Evolutionary conservation across 352 stramenopile species (phyloP).

Genomic region (Phytophthora gonapodyides): DNA sequence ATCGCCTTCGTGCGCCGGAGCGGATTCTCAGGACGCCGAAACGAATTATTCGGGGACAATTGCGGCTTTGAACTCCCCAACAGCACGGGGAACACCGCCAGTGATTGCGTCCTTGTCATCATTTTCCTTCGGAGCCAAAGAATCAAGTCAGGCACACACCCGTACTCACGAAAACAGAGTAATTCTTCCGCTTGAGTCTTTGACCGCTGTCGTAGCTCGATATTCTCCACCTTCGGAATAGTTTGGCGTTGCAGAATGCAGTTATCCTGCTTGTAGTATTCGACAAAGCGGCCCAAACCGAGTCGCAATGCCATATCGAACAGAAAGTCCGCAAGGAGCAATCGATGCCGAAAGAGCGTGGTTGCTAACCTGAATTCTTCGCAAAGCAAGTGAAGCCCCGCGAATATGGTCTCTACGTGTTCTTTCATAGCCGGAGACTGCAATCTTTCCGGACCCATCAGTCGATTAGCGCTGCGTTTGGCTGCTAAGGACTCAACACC

Average conservation of each 20-base stretch:
- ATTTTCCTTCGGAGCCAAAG: conserved; percentile 54
- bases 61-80: conserved; percentile 7
- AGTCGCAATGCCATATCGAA: conserved; percentile 40
- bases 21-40: conserved; percentile 12
- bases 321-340: conserved; percentile 47
- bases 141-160: conserved; percentile 52
- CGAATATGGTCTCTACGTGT: conserved; percentile 41
- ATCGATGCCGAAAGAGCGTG: conserved; percentile 28
- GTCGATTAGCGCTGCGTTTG: neutral
- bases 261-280: conserved; percentile 62
- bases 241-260: conserved; percentile 19
- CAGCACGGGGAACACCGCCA: conserved; percentile 36
- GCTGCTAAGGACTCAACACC: neutral
- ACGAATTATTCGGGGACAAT: conserved; percentile 2
- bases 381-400: conserved; percentile 63
- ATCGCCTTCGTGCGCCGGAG: conserved; percentile 43
- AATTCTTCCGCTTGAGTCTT: conserved; percentile 15
- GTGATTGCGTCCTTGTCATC: conserved; percentile 2
- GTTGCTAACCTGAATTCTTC: conserved; percentile 73
- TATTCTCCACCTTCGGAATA: neutral
- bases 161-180: conserved; percentile 32
- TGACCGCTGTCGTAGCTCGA: neutral
- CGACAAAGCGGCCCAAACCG: conserved; percentile 37
- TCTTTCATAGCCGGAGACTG: conserved; percentile 15
- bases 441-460: neutral